Evolutionary conservation across 208 protist genomes (phyloP).

Genomic region (Leishmania amazonensis): DNA sequence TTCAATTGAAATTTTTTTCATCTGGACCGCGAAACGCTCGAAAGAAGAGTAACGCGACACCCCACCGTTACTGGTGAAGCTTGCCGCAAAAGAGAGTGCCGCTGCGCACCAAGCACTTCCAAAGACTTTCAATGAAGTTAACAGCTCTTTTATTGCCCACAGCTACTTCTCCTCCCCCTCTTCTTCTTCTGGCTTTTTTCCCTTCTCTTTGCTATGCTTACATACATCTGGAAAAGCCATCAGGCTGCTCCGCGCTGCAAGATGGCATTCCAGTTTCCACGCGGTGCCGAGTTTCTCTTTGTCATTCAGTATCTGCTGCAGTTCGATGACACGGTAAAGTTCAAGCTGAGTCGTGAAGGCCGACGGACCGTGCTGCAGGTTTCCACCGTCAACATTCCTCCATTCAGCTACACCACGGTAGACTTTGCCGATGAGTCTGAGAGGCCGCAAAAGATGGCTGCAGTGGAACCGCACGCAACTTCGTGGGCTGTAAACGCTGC

Average conservation of each 20-base stretch:
- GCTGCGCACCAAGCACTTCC: not conserved
- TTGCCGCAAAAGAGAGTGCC: not conserved
- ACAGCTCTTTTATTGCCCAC: not conserved
- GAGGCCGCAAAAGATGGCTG: conserved; percentile 8
- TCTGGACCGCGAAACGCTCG: not conserved
- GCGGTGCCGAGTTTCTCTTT: conserved; percentile 26
- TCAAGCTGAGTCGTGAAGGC: conserved; percentile 29
- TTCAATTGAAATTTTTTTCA: conserved; percentile 1
- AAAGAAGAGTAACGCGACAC: not conserved
- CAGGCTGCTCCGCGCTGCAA: not conserved
- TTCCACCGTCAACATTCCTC: conserved; percentile 50
- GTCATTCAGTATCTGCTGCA: conserved; percentile 31
- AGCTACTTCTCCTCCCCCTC: not conserved
- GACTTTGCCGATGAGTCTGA: conserved; percentile 24
- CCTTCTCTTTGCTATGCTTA: not conserved
- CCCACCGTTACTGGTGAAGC: not conserved
- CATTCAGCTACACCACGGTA: conserved; percentile 65
- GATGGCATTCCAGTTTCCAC: conserved; percentile 36
- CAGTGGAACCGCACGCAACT: conserved; percentile 22
- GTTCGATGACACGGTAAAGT: conserved; percentile 53
- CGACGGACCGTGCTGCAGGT: conserved; percentile 20
- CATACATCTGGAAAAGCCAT: not conserved
- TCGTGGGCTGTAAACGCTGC: conserved; percentile 53
- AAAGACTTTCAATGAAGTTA: not conserved
- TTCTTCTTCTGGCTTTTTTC: not conserved